phyloP scores from a whole-genome alignment of 768 basidiomycete species.

The Lactifluus subvellereus region DNA sequence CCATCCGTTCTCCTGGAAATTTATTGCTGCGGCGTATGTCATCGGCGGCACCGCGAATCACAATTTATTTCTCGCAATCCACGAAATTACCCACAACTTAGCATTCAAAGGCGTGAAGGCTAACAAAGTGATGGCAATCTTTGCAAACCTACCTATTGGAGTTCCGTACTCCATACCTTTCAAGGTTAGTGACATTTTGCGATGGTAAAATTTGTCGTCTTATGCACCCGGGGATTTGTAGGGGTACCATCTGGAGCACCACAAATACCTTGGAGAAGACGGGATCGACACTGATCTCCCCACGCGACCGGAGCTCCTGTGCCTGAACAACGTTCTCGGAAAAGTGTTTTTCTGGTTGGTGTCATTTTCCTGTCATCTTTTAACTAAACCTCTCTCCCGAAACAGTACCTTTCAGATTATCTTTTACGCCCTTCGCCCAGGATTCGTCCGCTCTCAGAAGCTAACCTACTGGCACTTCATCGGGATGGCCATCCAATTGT shows the following conservation, averaged over 20 bases:
- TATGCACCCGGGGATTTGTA: constrained; percentile 27
- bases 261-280: constrained; percentile 93
- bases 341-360: constrained; percentile 94
- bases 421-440: constrained; percentile 95
- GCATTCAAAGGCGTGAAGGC: constrained; percentile 78
- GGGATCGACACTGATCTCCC: constrained; percentile 96
- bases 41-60: constrained; percentile 96
- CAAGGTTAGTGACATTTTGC: constrained; percentile 52
- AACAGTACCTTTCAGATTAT: constrained; percentile 92
- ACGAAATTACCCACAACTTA: constrained; percentile 97
- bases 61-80: constrained; percentile 95
- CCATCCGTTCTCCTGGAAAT: constrained; percentile 61
- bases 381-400: neutral
- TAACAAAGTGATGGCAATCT: constrained; percentile 85
- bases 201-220: neutral
- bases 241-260: constrained; percentile 95
- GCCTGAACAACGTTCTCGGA: constrained; percentile 91
- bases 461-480: constrained; percentile 79
- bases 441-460: constrained; percentile 80
- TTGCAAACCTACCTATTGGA: constrained; percentile 90
- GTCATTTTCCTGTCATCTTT: neutral
- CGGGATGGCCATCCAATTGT: constrained; percentile 65
- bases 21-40: constrained; percentile 72
- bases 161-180: constrained; percentile 94
- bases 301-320: constrained; percentile 73